phyloP scores from a whole-genome alignment of 257 asterid species.

The Penstemon barbatus region DNA sequence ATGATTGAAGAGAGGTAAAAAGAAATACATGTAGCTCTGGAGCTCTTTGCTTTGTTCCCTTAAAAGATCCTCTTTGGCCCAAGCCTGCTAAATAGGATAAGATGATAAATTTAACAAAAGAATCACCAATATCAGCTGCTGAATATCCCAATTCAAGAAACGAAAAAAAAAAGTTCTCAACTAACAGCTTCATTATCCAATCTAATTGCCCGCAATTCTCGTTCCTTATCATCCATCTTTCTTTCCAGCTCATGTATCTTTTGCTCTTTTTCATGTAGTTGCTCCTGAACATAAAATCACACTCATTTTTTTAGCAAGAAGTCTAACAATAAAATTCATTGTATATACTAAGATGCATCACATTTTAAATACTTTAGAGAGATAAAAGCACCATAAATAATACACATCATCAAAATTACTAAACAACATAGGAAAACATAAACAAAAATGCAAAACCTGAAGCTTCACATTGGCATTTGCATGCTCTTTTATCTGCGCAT shows the following conservation, averaged over 20 bases:
- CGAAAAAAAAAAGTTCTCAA: conserved; percentile 22
- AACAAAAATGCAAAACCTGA: conserved; percentile 43
- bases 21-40: conserved; percentile 57
- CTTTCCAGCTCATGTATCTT: conserved; percentile 66
- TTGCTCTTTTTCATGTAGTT: conserved; percentile 68
- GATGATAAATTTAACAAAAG: conserved; percentile 19
- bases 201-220: conserved; percentile 69
- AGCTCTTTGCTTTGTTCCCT: conserved; percentile 83
- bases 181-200: conserved; percentile 82
- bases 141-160: conserved; percentile 10
- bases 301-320: not conserved
- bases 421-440: not conserved
- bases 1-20: not conserved
- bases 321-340: too few species aligned
- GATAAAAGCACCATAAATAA: not conserved
- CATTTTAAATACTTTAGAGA: not conserved
- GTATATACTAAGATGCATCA: not conserved
- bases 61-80: conserved; percentile 91
- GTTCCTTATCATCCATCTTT: conserved; percentile 69
- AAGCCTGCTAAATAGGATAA: conserved; percentile 53
- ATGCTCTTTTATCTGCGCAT: conserved; percentile 67
- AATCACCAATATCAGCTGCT: not conserved
- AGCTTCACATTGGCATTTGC: conserved; percentile 49
- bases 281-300: conserved; percentile 48
- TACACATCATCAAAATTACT: not conserved